These are phyloP conservation scores for Curvularia hawaiiensis DNA, from an alignment of 2,329 filamentous ascomycete species.

Conservation along the genomic window DNA sequence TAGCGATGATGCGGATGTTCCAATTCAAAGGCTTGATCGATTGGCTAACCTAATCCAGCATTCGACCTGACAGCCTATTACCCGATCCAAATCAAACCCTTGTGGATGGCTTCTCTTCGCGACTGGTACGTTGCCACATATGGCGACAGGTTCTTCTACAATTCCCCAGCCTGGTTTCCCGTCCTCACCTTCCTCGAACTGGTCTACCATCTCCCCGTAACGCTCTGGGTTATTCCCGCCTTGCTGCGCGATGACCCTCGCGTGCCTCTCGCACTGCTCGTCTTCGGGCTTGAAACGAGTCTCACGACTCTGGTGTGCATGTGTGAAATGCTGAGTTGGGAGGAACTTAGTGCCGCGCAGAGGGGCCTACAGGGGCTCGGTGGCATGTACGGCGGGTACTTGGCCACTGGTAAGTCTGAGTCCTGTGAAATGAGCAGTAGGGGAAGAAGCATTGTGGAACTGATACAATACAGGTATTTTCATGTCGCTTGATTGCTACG, in stretches of 20 bases:
- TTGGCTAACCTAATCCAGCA: constrained; percentile 48
- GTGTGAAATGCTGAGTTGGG: constrained; percentile 63
- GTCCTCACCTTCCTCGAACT: constrained; percentile 64
- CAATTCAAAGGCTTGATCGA: background rate
- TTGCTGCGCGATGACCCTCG: constrained; percentile 62
- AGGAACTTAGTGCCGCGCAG: constrained; percentile 36
- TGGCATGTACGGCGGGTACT: constrained; percentile 48
- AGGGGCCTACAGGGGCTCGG: constrained; percentile 37
- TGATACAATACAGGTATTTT: constrained; percentile 31
- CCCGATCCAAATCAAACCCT: constrained; percentile 56
- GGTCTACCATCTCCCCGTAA: constrained; percentile 65
- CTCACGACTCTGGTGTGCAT: constrained; percentile 68
- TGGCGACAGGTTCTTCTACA: constrained; percentile 66
- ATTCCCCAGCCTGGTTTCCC: constrained; percentile 64
- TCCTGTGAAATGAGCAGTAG: background rate
- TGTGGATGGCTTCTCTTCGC: constrained; percentile 57
- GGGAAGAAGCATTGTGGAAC: background rate
- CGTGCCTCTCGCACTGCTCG: constrained; percentile 63
- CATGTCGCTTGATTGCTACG: constrained; percentile 46
- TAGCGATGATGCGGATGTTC: background rate
- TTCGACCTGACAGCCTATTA: constrained; percentile 67
- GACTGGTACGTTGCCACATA: constrained; percentile 65
- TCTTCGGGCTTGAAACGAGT: constrained; percentile 64
- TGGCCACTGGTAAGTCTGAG: constrained; percentile 36
- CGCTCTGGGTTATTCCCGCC: constrained; percentile 63